Conservation (phyloP, 2,329 filamentous ascomycete genomes). For the Ophiocordyceps robertsii region DNA sequence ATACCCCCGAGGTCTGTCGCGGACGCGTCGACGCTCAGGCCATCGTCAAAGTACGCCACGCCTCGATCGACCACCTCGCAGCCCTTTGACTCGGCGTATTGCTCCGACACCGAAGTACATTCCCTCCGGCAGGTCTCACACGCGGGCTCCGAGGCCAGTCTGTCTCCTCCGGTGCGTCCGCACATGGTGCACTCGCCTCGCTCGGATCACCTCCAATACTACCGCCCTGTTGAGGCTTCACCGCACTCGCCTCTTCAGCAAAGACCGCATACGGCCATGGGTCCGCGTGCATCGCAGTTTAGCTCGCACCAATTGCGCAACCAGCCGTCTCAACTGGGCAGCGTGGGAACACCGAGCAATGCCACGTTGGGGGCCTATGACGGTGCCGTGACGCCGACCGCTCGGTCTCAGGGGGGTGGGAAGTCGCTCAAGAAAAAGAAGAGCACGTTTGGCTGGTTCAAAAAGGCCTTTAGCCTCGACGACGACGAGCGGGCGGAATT, state of each 20-base stretch:
- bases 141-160: slow-evolving; percentile 18
- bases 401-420: slow-evolving; percentile 15
- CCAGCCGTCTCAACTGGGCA: slow-evolving; percentile 37
- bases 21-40: slow-evolving; percentile 11
- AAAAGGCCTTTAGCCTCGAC: slow-evolving; percentile 52
- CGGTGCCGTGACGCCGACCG: slow-evolving; percentile 14
- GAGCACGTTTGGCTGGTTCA: slow-evolving; percentile 54
- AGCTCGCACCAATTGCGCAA: slow-evolving; percentile 29
- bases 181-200: slow-evolving; percentile 17
- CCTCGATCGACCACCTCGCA: slow-evolving; percentile 15
- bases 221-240: slow-evolving; percentile 47
- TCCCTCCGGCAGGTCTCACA: slow-evolving; percentile 16
- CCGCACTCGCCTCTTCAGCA: slow-evolving; percentile 52
- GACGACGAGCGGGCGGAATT: slow-evolving; percentile 49
- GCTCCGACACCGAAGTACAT: slow-evolving; percentile 30
- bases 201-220: slow-evolving; percentile 34
- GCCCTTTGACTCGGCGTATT: slow-evolving; percentile 33
- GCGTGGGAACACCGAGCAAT: slow-evolving; percentile 43
- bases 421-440: slow-evolving; percentile 50
- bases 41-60: slow-evolving; percentile 18
- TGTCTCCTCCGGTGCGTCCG: slow-evolving; percentile 10
- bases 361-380: slow-evolving; percentile 33
- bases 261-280: slow-evolving; percentile 37
- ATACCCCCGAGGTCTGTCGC: slow-evolving; percentile 27
- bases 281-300: slow-evolving; percentile 13